Base-by-base conservation (phyloP, 2,329 filamentous ascomycete species). In the Nemania sp. region DNA sequence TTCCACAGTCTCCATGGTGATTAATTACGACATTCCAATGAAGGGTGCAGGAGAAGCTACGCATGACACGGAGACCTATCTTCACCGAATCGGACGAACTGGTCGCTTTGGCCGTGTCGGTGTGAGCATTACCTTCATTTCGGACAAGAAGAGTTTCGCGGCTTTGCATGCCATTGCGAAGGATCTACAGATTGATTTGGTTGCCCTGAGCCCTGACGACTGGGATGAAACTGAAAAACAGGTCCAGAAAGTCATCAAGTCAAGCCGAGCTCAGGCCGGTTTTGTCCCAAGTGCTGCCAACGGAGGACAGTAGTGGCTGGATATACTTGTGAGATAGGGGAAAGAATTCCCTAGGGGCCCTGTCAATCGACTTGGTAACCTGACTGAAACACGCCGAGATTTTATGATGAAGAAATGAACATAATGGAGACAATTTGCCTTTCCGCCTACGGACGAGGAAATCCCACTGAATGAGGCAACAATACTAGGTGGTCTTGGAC, bases 71-170 rank as follows among this genome's bases (percentile, higher is more conserved):
- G 94, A 98, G 83, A 99, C 96, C 0, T 99, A 99, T 78, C 91
- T 99, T 56, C 96, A 99, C 86, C 92, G 96, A 78, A 99, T 99
- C 75, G 96, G 96, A 69, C 93, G 96, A 77, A 99, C 96, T 15
- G 96, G 96, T 71, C 93, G 96, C 73, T 99, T 99, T 76, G 96
- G 96, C 65, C 94, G 95, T 79, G 94, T 98, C 38, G 96, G 96
- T 76, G 96, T 98, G 74, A 94, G 93, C 66, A 94, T 99, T 78
- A 97, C 92, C 72, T 98, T 99, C 75, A 93, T 99, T 61, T 93
- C 94, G 74, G 94, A 97, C 81, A 89, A 90, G 78, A 88, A 88
- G 73, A 96, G 93, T 79, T 98, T 90, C 86, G 80, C 88, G 52
- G 92, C 93, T 74, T 87, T 99, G 55, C 89, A 89, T 73, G 82